phyloP scores from a whole-genome alignment of 108 stramenopile genomes.

The Skeletonema potamos region DNA sequence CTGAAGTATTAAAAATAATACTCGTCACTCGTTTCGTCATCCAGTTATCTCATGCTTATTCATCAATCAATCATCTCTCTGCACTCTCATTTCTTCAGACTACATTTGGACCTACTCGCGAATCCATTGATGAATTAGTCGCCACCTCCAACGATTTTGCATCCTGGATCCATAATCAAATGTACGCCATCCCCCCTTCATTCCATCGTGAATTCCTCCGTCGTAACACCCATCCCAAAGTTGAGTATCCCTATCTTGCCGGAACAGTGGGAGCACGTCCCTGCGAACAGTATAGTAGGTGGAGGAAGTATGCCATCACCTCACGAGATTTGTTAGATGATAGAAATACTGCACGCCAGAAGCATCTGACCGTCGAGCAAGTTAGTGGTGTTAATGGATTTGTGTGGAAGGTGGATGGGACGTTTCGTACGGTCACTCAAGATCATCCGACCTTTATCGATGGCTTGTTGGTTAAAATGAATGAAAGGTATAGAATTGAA shows the following conservation, averaged over 20 bases:
- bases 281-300: constrained; percentile 36
- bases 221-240: constrained; percentile 1
- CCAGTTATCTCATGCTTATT: background rate
- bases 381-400: background rate
- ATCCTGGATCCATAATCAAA: constrained; percentile 52
- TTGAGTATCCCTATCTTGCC: constrained; percentile 10
- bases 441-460: constrained; percentile 13
- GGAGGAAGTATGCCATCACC: constrained; percentile 32
- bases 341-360: background rate
- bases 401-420: constrained; percentile 33
- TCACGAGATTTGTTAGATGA: constrained; percentile 17
- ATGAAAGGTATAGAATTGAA: constrained; percentile 5
- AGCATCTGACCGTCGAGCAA: background rate
- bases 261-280: constrained; percentile 32
- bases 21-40: no score
- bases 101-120: constrained; percentile 58
- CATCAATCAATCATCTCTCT: background rate
- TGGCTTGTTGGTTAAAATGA: constrained; percentile 13
- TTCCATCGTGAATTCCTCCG: constrained; percentile 37
- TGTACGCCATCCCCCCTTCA: constrained; percentile 26
- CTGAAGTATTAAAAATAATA: no score
- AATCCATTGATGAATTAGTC: constrained; percentile 18
- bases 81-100: constrained; percentile 14
- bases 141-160: constrained; percentile 12
- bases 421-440: constrained; percentile 20